Percentiles rank a stretch among this genome's conserved stretches.
Conservation (phyloP, 805 yeast species). For the Candida silvicultrix region DNA sequence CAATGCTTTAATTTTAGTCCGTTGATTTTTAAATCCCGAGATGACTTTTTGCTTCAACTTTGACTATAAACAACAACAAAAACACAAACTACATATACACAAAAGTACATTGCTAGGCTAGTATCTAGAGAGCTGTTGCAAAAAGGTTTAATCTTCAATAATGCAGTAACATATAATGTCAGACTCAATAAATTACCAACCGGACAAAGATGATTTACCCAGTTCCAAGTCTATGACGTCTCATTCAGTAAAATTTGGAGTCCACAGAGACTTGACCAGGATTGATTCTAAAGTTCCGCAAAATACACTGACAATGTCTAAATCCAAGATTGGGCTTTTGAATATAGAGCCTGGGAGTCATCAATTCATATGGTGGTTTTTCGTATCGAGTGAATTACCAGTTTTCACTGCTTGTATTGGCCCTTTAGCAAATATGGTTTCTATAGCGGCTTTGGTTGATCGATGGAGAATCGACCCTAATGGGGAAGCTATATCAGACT, state of each 20-base stretch:
- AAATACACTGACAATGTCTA: not conserved
- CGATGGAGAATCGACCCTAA: slow-evolving; percentile 47
- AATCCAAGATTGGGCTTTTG: slow-evolving; percentile 2
- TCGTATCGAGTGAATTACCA: slow-evolving; percentile 65
- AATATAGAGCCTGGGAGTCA: slow-evolving; percentile 1
- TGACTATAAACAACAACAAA: no score
- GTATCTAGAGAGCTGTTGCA: no score
- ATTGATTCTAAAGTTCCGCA: not conserved
- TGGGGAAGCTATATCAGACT: slow-evolving; percentile 27
- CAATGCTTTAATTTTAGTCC: no score
- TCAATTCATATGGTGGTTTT: slow-evolving; percentile 43
- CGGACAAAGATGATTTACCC: not conserved
- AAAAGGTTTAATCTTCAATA: not conserved
- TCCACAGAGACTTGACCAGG: not conserved
- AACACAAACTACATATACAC: not conserved
- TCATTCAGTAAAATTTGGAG: not conserved
- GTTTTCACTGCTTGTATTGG: slow-evolving; percentile 72
- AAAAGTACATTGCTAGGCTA: no score
- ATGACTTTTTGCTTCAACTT: no score
- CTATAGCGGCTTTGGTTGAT: slow-evolving; percentile 64
- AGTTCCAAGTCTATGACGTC: not conserved
- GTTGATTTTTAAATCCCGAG: no score
- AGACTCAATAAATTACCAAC: not conserved
- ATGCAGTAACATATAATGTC: not conserved
- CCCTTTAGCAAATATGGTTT: slow-evolving; percentile 69